Conservation (phyloP, 1,284 basidiomycete species). For the Sporisorium graminicola region DNA sequence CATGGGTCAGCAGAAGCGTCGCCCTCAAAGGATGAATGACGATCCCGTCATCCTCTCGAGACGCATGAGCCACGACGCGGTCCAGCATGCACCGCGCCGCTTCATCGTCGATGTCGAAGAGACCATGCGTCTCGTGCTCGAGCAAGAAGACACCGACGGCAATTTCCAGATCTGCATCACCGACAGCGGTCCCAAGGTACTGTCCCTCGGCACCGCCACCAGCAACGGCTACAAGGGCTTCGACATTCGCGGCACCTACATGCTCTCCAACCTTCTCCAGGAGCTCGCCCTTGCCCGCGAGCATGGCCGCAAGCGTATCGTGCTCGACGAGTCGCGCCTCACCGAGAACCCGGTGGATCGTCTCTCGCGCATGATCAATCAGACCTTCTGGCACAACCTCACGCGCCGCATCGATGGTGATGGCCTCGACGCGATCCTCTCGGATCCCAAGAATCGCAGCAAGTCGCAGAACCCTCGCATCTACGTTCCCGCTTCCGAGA, state of each 20-base stretch:
- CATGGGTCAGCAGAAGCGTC: conserved; percentile 66
- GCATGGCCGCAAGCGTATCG: conserved; percentile 92
- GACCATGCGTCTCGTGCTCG: conserved; percentile 93
- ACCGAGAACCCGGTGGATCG: conserved; percentile 98
- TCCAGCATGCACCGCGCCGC: conserved; percentile 70
- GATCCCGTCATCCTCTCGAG: conserved; percentile 64
- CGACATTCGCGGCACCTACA: conserved; percentile 84
- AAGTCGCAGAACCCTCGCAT: conserved; percentile 77
- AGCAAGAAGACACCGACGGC: conserved; percentile 97
- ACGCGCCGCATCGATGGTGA: conserved; percentile 97
- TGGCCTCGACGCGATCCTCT: conserved; percentile 94
- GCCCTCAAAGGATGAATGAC: conserved; percentile 61
- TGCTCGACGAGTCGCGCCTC: conserved; percentile 94
- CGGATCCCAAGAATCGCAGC: conserved; percentile 85
- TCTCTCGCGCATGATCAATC: conserved; percentile 95
- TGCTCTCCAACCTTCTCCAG: conserved; percentile 98
- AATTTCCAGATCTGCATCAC: conserved; percentile 96
- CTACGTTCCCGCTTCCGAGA: conserved; percentile 91
- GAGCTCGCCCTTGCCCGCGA: conserved; percentile 97
- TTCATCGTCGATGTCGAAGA: conserved; percentile 99
- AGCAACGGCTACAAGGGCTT: conserved; percentile 88
- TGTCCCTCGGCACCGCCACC: conserved; percentile 93
- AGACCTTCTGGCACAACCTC: conserved; percentile 97
- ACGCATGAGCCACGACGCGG: conserved; percentile 69
- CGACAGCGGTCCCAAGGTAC: conserved; percentile 95